Base-by-base conservation (phyloP, 352 stramenopile genomes). In the Phytophthora brassicae region DNA sequence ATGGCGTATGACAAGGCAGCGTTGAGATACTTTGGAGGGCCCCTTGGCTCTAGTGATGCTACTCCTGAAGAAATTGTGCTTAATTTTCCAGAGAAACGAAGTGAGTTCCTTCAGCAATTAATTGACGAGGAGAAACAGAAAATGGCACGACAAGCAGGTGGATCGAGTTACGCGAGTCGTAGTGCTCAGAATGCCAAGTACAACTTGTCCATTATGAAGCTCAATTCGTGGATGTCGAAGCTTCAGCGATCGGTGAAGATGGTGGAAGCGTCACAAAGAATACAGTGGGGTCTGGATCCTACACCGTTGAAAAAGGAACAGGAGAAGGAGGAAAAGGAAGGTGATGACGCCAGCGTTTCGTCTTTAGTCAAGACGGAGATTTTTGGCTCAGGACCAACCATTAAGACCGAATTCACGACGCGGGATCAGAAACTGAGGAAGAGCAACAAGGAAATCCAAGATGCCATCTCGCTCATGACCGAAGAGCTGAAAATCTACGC, bases 1-100 rank as follows among this genome's bases (percentile, higher is more conserved):
- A 70, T 86, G 35, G 85, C 85, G n/a, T 94, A 94, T 45, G 85
- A 94, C 57, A 90, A 89, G 54, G 85, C 83, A 2, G 82, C 84
- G 9, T 62, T 90, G 20, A 85, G 81, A 56, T 88, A 88, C 54
- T 94, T 90, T 65, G 83, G 80, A 12, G 78, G 81, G 22, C 57
- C 66, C 17, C 60, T 78, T 17, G 72, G 72, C 28, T 64, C 74
- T 3, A 77, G 62, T 52, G 66, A 74, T 17, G 77, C 72, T 17
- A 51, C 52, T 7, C 59, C 80, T 47, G 77, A 88, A 7, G 64
- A 79, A 7, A 74, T 91, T 33, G 71, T 83, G 17, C 66, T 94
- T 17, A 94, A 94, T 67, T 92, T 92, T 20, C 85, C 85, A 0
- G 68, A 90, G 56, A 75, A 79, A 48, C 85, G 83, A 13, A 67